Conservation (phyloP, 2,329 filamentous ascomycete genomes). For the Didymellaceae sp. region DNA sequence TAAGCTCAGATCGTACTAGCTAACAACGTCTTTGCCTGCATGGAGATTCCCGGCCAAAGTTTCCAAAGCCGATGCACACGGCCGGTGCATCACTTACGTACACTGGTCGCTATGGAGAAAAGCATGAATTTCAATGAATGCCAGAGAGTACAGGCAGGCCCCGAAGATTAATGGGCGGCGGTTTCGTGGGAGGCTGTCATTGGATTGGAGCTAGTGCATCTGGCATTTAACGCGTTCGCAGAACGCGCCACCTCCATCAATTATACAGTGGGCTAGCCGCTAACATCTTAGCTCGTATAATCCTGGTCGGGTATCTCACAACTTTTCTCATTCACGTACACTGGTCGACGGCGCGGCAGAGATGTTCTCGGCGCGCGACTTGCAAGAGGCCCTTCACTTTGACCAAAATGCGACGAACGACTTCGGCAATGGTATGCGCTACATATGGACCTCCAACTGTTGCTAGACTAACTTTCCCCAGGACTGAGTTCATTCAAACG, state of each 20-base stretch:
- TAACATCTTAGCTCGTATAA: no score
- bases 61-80: slow-evolving; percentile 13
- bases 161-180: no score
- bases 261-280: no score
- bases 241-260: no score
- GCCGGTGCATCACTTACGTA: slow-evolving; percentile 11
- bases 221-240: no score
- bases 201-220: no score
- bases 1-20: slow-evolving; percentile 1
- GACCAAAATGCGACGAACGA: slow-evolving; percentile 42
- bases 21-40: not conserved
- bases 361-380: slow-evolving; percentile 42
- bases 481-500: slow-evolving; percentile 73
- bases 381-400: slow-evolving; percentile 47
- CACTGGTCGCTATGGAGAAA: slow-evolving; percentile 37
- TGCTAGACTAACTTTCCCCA: slow-evolving; percentile 40
- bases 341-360: slow-evolving; percentile 33
- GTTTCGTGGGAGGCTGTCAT: no score
- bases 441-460: not conserved
- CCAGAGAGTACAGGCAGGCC: slow-evolving; percentile 35
- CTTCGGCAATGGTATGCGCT: slow-evolving; percentile 38
- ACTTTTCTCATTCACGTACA: slow-evolving; percentile 31
- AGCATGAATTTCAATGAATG: slow-evolving; percentile 43
- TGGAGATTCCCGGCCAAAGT: slow-evolving; percentile 12
- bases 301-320: no score